Evolutionary conservation across 345 rosid species (phyloP).

Genomic region (Murraya paniculata): DNA sequence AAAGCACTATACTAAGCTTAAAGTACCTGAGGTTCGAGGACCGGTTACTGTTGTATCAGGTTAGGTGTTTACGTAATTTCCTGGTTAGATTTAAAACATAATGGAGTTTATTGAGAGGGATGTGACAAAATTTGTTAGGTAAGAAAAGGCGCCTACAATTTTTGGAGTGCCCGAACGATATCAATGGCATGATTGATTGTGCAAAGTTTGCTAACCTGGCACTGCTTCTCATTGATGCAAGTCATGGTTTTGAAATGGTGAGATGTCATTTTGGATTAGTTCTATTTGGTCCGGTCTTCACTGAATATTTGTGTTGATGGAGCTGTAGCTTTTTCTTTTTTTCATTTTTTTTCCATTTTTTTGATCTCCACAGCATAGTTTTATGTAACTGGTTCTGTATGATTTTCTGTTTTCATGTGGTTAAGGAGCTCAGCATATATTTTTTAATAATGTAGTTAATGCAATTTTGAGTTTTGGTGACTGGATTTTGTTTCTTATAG

Average conservation of each 20-base stretch:
- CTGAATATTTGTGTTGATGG: background rate
- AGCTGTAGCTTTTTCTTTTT: background rate
- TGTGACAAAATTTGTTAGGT: slow-evolving; percentile 39
- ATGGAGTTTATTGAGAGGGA: slow-evolving; percentile 10
- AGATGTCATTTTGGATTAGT: slow-evolving; percentile 9
- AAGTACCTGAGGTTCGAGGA: slow-evolving; percentile 82
- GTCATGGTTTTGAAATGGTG: slow-evolving; percentile 91
- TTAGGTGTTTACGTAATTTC: slow-evolving; percentile 13
- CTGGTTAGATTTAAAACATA: background rate
- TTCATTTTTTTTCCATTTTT: background rate
- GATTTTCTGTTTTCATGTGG: background rate
- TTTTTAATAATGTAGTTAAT: background rate
- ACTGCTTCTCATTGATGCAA: slow-evolving; percentile 81
- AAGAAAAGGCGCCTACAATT: slow-evolving; percentile 73
- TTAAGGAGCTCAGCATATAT: background rate
- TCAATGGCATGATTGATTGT: slow-evolving; percentile 93
- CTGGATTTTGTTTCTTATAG: slow-evolving; percentile 36
- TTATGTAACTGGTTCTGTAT: background rate
- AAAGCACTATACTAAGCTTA: slow-evolving; percentile 75
- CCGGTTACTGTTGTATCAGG: slow-evolving; percentile 90
- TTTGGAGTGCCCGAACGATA: slow-evolving; percentile 96
- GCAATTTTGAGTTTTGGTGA: background rate
- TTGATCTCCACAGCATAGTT: background rate
- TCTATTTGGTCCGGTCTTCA: background rate
- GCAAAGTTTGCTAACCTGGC: slow-evolving; percentile 96